Base-by-base conservation (phyloP, 352 stramenopile genomes). In the Thraustochytrium striatum region DNA sequence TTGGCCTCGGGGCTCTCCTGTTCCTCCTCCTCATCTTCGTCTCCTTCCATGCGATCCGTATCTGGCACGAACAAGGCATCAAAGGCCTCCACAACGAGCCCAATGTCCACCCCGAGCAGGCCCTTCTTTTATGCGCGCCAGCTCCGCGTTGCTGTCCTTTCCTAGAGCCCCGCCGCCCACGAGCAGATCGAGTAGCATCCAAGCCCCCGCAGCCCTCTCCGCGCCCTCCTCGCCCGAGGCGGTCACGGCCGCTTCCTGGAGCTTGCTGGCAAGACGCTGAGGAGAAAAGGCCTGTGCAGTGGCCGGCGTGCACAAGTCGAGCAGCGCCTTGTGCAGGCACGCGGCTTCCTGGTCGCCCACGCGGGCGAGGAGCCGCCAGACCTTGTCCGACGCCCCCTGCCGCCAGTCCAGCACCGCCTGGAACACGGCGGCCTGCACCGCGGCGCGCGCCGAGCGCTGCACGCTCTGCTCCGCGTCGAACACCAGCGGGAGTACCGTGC, bases 401-500 rank as follows among this genome's bases (percentile, higher is more conserved):
- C 52, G 28, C n/a, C 59, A 43, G 30, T 36, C 39, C 53, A 65
- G 28, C n/a, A 80, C 39, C 50, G 41, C 2, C 9, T 16, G 38
- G 11, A 82, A 16, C 21, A 82, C 69, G 11, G 57, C 72, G 21
- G 50, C 35, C 19, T 72, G 33, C 7, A 82, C 36, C 19, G 16
- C 13, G 1, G 68, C 65, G 21, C 52, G 59, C 36, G 69, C 47
- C 39, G 59, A 57, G 11, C 81, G 81, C 32, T 79, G 72, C 28
- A 82, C 69, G 61, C 41, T 84, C 61, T 82, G 73, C 72, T 85
- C 82, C 19, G 82, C 81, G 58, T 85, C 81, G 16, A 52, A 73
- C 28, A 83, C 81, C 28, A 85, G 62, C 1, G 81, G 81, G 1
- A 85, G 62, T 13, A 85, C 70, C 0, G 82, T 68, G 8, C 62